A percentile compares a stretch with the other conserved stretches of the same genome.
These are phyloP conservation scores for Blastocystis sp. DNA, from an alignment of 352 stramenopile species.

Conservation along the genomic window DNA sequence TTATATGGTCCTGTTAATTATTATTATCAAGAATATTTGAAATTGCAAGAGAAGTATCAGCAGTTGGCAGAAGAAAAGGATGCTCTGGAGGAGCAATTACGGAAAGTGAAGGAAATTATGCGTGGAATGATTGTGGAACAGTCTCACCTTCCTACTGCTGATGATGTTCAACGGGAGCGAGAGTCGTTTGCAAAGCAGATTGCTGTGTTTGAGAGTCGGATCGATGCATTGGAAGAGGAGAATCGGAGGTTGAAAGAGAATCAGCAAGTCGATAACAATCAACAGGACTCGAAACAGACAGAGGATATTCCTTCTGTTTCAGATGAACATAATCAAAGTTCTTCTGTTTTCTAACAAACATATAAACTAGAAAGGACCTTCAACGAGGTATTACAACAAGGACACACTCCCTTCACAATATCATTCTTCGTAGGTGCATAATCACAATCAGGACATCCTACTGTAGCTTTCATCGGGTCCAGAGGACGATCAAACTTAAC, in stretches of 20 bases:
- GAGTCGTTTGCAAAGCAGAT: slow-evolving; percentile 51
- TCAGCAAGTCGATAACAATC: not conserved
- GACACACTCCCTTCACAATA: not conserved
- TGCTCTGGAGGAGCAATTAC: slow-evolving; percentile 1
- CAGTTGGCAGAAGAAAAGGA: not conserved
- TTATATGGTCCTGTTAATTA: slow-evolving; percentile 54
- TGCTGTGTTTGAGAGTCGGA: not conserved
- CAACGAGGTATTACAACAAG: slow-evolving; percentile 40
- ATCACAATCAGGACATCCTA: slow-evolving; percentile 1
- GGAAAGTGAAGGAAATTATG: slow-evolving; percentile 57
- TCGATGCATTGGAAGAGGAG: slow-evolving; percentile 30
- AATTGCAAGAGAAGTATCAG: not conserved
- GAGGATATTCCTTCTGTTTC: too few species aligned
- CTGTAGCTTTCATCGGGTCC: not conserved
- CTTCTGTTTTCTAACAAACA: slow-evolving; percentile 19
- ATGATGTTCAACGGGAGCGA: not conserved
- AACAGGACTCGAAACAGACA: not conserved
- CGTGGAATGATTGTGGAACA: slow-evolving; percentile 45
- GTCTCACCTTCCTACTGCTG: not conserved
- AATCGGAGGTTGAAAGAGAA: not conserved
- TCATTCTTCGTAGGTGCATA: slow-evolving; percentile 7
- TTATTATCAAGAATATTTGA: slow-evolving; percentile 59
- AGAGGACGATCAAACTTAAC: not conserved
- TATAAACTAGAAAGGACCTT: not conserved
- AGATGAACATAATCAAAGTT: not conserved